Evolutionary conservation across 768 basidiomycete species (phyloP).

Genomic region (Boletus vermiculosoides): DNA sequence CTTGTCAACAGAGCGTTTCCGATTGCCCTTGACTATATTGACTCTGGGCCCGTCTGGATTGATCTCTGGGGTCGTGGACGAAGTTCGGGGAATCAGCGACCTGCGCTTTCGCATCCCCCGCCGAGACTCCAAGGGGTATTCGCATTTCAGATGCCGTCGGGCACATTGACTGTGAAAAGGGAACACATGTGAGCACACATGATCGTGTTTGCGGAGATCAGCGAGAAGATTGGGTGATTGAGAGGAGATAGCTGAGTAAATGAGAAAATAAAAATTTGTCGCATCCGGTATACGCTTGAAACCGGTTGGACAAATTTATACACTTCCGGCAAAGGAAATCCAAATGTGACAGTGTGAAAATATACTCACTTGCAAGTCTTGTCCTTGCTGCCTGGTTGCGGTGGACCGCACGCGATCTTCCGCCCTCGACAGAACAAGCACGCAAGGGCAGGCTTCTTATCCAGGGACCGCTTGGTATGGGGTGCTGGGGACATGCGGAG

Average conservation of each 20-base stretch:
- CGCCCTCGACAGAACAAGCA: slow-evolving; percentile 66
- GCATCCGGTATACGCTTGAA: slow-evolving; percentile 13
- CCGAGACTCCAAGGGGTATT: slow-evolving; percentile 68
- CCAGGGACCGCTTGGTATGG: slow-evolving; percentile 26
- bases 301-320: slow-evolving; percentile 12
- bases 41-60: slow-evolving; percentile 26
- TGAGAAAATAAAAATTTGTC: neutral
- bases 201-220: slow-evolving; percentile 26
- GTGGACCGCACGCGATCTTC: slow-evolving; percentile 69
- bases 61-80: slow-evolving; percentile 27
- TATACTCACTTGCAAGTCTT: slow-evolving; percentile 64
- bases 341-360: neutral
- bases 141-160: slow-evolving; percentile 65
- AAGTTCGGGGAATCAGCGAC: slow-evolving; percentile 34
- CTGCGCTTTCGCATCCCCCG: slow-evolving; percentile 58
- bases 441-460: slow-evolving; percentile 61
- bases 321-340: slow-evolving; percentile 5
- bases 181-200: slow-evolving; percentile 23
- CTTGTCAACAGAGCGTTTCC: slow-evolving; percentile 32
- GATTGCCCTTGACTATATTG: slow-evolving; percentile 20
- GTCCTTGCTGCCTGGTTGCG: slow-evolving; percentile 49
- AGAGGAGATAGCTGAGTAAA: slow-evolving; percentile 13
- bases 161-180: slow-evolving; percentile 61
- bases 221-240: slow-evolving; percentile 26
- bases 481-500: slow-evolving; percentile 24